These are phyloP conservation scores for Trichoderma breve DNA, from an alignment of 2,329 filamentous ascomycete species.

Conservation along the genomic window DNA sequence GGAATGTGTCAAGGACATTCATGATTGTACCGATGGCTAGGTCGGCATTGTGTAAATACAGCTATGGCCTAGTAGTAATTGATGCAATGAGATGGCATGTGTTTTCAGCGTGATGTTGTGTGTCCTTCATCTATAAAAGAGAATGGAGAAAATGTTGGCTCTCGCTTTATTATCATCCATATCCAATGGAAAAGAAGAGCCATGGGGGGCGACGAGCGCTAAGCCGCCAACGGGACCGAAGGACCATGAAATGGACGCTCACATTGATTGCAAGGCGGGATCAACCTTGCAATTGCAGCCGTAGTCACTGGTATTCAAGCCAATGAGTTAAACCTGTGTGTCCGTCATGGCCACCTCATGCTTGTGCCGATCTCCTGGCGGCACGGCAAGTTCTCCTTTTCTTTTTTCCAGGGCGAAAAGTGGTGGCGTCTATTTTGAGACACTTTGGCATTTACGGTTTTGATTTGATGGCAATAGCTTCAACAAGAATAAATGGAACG, in stretches of 20 bases:
- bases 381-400: neutral
- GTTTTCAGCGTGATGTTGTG: neutral
- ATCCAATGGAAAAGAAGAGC: neutral
- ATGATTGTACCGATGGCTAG: slow-evolving; percentile 1
- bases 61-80: slow-evolving; percentile 2
- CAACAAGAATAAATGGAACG: neutral
- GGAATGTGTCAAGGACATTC: slow-evolving; percentile 3
- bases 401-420: neutral
- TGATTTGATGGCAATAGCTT: neutral
- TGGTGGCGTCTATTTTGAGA: neutral
- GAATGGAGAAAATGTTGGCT: neutral
- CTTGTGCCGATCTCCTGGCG: neutral
- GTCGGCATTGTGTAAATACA: slow-evolving; percentile 14
- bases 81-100: slow-evolving; percentile 14
- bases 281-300: neutral
- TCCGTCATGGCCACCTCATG: neutral
- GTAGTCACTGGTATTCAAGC: neutral
- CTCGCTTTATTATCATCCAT: neutral
- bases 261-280: neutral
- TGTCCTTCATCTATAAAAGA: neutral
- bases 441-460: neutral
- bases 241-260: neutral
- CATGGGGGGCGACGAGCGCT: neutral
- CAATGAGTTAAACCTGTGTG: neutral
- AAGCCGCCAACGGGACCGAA: neutral